Conservation (phyloP, 179 eudicot species). For the Sideroxylon spinosum region DNA sequence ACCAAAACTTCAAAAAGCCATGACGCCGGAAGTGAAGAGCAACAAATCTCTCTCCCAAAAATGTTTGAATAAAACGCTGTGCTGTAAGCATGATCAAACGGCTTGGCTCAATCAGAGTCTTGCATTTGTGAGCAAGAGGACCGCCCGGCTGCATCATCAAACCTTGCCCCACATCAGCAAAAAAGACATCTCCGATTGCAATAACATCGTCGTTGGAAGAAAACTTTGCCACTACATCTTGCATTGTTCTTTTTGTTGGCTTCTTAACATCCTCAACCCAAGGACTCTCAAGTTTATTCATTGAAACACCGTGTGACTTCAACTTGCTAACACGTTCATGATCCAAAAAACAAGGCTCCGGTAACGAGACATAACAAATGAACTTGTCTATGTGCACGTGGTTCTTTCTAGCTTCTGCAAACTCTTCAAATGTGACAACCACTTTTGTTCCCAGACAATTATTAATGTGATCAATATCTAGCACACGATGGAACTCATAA, state of each 20-base stretch:
- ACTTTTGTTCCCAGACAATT: slow-evolving; percentile 81
- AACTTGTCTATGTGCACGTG: slow-evolving; percentile 69
- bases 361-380: slow-evolving; percentile 74
- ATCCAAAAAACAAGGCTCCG: slow-evolving; percentile 70
- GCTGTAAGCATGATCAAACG: slow-evolving; percentile 83
- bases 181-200: slow-evolving; percentile 94
- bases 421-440: slow-evolving; percentile 75
- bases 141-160: slow-evolving; percentile 99
- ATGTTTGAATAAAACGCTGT: slow-evolving; percentile 92
- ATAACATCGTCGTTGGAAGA: slow-evolving; percentile 70
- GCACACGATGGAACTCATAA: slow-evolving; percentile 63
- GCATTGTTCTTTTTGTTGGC: slow-evolving; percentile 55
- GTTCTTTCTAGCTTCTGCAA: slow-evolving; percentile 59
- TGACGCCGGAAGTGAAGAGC: slow-evolving; percentile 97
- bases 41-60: slow-evolving; percentile 71
- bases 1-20: slow-evolving; percentile 97
- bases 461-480: slow-evolving; percentile 87
- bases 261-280: slow-evolving; percentile 90
- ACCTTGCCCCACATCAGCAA: slow-evolving; percentile 77
- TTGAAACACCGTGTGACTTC: slow-evolving; percentile 73
- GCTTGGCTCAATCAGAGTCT: slow-evolving; percentile 87
- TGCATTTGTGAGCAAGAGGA: slow-evolving; percentile 89
- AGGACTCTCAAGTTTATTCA: slow-evolving; percentile 68
- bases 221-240: slow-evolving; percentile 65
- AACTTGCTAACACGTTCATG: slow-evolving; percentile 81